A percentile compares a stretch with the other conserved stretches of the same genome.
These are phyloP conservation scores for Aspergillus sp. DNA, from an alignment of 2,329 filamentous ascomycete genomes.

Conservation along the genomic window DNA sequence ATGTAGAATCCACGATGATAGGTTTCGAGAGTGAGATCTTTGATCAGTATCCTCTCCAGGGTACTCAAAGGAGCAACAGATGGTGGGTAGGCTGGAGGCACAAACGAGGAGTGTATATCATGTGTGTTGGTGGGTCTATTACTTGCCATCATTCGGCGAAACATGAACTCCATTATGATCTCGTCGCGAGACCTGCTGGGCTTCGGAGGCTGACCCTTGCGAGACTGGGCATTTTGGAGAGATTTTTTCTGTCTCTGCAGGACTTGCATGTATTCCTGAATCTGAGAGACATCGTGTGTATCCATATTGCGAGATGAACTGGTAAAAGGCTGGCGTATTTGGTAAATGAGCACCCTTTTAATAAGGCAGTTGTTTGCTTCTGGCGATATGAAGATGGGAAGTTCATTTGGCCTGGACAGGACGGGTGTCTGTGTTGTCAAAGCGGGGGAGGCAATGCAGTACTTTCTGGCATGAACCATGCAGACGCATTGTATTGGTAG, in stretches of 20 bases:
- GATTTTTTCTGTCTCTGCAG: constrained; percentile 13
- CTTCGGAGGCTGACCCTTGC: constrained; percentile 14
- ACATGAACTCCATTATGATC: constrained; percentile 19
- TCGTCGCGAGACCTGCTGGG: constrained; percentile 18
- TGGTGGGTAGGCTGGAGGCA: constrained; percentile 23
- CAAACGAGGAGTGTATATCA: constrained; percentile 17
- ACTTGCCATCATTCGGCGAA: constrained; percentile 10
- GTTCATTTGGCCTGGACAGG: too few species aligned
- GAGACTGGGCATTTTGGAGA: constrained; percentile 14
- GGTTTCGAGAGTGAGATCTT: constrained; percentile 38
- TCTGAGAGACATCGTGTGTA: constrained; percentile 15
- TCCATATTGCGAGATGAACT: constrained; percentile 11
- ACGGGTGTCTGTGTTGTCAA: too few species aligned
- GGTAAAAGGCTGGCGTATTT: not conserved
- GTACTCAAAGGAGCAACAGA: constrained; percentile 12
- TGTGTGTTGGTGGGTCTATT: not conserved
- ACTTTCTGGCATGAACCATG: too few species aligned
- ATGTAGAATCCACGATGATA: constrained; percentile 42
- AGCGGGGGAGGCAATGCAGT: too few species aligned
- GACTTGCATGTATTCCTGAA: constrained; percentile 10
- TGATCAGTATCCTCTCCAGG: constrained; percentile 30
- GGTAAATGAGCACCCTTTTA: too few species aligned
- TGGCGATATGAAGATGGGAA: too few species aligned
- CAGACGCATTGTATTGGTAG: too few species aligned
- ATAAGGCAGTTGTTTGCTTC: too few species aligned